A percentile compares a stretch with the other conserved stretches of the same genome.
Conservation (phyloP, 805 yeast genomes). For the Metschnikowia cerradonensis region DNA sequence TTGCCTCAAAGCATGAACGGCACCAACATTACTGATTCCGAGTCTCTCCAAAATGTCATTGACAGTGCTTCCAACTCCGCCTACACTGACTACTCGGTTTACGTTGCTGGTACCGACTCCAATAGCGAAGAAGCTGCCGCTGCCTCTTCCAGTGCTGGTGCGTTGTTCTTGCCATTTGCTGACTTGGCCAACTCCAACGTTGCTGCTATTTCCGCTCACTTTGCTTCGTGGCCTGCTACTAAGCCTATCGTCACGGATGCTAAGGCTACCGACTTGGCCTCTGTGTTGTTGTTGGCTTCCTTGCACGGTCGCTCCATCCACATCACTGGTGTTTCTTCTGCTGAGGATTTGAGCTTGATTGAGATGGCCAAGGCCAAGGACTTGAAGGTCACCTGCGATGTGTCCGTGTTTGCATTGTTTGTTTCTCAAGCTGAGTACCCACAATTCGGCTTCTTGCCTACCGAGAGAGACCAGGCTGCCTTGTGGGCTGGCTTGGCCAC, state of each 20-base stretch:
- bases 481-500: conserved; percentile 72
- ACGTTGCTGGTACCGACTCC: conserved; percentile 75
- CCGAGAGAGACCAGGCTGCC: conserved; percentile 73
- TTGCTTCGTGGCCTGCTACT: conserved; percentile 75
- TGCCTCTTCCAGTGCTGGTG: conserved; percentile 64
- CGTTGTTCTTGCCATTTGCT: conserved; percentile 77
- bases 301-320: conserved; percentile 82
- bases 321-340: conserved; percentile 77
- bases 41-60: conserved; percentile 62
- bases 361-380: conserved; percentile 81
- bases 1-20: conserved; percentile 70
- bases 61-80: conserved; percentile 55
- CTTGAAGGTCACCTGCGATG: conserved; percentile 85
- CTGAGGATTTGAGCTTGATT: conserved; percentile 79
- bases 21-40: conserved; percentile 58
- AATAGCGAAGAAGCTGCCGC: conserved; percentile 61
- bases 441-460: conserved; percentile 70
- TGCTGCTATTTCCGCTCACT: conserved; percentile 73
- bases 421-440: conserved; percentile 69
- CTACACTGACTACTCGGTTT: conserved; percentile 76
- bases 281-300: conserved; percentile 83
- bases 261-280: conserved; percentile 86
- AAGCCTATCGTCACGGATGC: conserved; percentile 93
- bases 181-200: conserved; percentile 66
- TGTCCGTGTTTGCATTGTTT: conserved; percentile 74